phyloP scores from a whole-genome alignment of 169 alveolate species.

The Amoebophrya sp. region DNA sequence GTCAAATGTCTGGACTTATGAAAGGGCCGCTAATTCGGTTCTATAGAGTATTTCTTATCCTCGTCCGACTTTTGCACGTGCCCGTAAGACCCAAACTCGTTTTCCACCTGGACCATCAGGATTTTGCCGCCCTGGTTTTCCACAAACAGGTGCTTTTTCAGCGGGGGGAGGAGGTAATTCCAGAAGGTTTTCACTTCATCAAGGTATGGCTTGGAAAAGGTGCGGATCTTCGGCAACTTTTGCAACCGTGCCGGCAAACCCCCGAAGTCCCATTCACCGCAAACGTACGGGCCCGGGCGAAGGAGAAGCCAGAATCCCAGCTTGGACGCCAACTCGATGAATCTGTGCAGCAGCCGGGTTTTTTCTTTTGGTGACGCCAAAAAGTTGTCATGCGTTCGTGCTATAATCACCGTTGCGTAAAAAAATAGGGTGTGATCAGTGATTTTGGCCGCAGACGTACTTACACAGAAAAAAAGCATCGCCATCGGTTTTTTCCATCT shows the following conservation, averaged over 20 bases:
- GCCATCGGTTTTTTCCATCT: no score
- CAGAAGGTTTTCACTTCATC: neutral
- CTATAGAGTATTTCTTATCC: neutral
- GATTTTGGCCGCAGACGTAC: no score
- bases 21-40: no score
- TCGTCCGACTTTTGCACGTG: neutral
- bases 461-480: no score
- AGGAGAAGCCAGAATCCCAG: neutral
- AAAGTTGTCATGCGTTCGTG: no score
- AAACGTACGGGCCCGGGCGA: neutral
- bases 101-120: neutral
- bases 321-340: neutral
- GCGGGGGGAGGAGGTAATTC: neutral
- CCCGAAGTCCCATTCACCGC: conserved; percentile 6
- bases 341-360: no score
- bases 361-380: no score
- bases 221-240: neutral
- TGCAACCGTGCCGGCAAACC: neutral
- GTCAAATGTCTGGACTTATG: no score
- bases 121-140: neutral
- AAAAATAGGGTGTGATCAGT: no score
- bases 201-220: neutral
- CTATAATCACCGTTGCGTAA: no score
- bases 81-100: conserved; percentile 5
- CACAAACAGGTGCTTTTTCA: neutral